Evolutionary conservation across 1,284 basidiomycete genomes (phyloP).

Genomic region (Flammula alnicola): DNA sequence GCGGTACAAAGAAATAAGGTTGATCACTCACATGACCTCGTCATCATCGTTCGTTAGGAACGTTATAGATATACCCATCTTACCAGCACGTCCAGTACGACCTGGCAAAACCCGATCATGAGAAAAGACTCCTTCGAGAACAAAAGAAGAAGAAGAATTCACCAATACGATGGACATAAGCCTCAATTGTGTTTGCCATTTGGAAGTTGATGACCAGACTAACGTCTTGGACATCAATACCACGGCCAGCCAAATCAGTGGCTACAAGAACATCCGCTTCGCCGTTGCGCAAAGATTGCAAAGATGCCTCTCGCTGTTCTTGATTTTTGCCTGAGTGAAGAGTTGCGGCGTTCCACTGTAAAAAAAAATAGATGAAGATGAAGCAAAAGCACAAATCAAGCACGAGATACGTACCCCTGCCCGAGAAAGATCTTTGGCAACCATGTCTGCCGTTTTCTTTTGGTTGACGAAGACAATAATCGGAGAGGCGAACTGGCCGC

Average conservation of each 20-base stretch:
- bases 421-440: conserved; percentile 89
- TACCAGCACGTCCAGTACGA: conserved; percentile 97
- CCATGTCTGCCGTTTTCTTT: conserved; percentile 98
- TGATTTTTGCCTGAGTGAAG: conserved; percentile 98
- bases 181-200: conserved; percentile 96
- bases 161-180: conserved; percentile 97
- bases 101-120: conserved; percentile 45
- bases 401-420: conserved; percentile 60
- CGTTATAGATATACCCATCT: conserved; percentile 90
- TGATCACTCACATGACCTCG: conserved; percentile 86
- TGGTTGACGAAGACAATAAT: conserved; percentile 99
- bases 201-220: conserved; percentile 97
- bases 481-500: conserved; percentile 80
- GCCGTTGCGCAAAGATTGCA: conserved; percentile 86
- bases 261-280: conserved; percentile 89
- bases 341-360: conserved; percentile 84
- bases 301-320: conserved; percentile 92
- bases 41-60: conserved; percentile 96
- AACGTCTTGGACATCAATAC: conserved; percentile 98
- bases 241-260: conserved; percentile 96
- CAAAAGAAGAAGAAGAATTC: conserved; percentile 18
- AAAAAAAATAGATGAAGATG: conserved; percentile 6
- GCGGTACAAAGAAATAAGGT: conserved; percentile 5
- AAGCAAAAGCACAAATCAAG: conserved; percentile 9
- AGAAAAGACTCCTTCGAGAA: conserved; percentile 10